Base-by-base conservation (phyloP, 257 asterid species). In the Ocimum tenuiflorum region DNA sequence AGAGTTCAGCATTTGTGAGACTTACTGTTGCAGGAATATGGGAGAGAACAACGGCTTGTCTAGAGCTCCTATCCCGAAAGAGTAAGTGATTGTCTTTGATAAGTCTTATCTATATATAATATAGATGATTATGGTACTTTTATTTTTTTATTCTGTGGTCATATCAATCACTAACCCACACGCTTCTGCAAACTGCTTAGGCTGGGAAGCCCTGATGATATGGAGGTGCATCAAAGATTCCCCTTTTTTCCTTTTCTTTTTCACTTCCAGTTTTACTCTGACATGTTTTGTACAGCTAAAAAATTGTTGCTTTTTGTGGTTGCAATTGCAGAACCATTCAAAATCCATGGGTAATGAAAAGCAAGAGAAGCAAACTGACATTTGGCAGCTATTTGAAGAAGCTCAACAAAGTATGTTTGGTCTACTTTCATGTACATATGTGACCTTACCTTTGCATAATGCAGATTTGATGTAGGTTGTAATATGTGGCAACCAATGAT, bases 331-430 rank as follows among this genome's bases (percentile, higher is more conserved):
- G 89, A 76, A 68, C 42, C 64, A 59, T 58, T 55, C 55, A 51
- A 77, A 69, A 63, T 56, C 80, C 49, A 42, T 54, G 49, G 75
- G 50, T 24, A 35, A 22, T 61, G 73, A 64, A 58, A 73, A 61
- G 48, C 73, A 73, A 70, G 79, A 71, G 69, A 86, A 79, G 70
- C 81, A 23, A 31, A 73, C 38, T 65, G 88, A 83, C 72, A 69
- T 89, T 53, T 80, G 91, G 96, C 43, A 79, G 70, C 86, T 89
- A 65, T 89, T 87, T 65, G 72, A 61, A 72, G 88, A 89, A 79
- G 96, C 96, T 58, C 91, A 87, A 68, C 80, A 69, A 67, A 89
- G 96, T 87, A 63, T 47, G 89, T 72, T 23, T 53, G 50, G 36
- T 49, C 65, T 58, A 48, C 43, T 51, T 65, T 38, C 47, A 33